A percentile compares a stretch with the other conserved stretches of the same genome.
These are phyloP conservation scores for Hypoxylon sp. DNA, from an alignment of 2,329 filamentous ascomycete genomes.

Conservation along the genomic window DNA sequence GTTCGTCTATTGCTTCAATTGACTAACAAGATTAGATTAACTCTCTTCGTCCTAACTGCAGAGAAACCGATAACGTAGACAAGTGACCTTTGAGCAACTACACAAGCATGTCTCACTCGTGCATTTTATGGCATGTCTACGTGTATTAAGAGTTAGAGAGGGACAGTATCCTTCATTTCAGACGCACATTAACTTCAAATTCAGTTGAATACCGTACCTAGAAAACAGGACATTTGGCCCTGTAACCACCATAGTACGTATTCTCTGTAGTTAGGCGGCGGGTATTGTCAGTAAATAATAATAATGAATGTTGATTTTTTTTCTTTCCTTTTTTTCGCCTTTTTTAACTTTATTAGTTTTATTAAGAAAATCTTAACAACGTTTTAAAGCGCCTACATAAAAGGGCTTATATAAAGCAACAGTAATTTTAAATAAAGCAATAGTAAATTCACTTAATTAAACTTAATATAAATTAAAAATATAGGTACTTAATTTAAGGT, in stretches of 20 bases:
- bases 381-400: conserved; percentile 31
- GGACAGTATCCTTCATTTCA: background rate
- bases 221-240: background rate
- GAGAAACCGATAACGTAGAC: conserved; percentile 21
- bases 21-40: conserved; percentile 28
- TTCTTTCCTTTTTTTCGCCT: background rate
- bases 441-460: too few species aligned
- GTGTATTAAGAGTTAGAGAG: conserved; percentile 4
- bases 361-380: background rate
- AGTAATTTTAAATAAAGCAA: too few species aligned
- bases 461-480: too few species aligned
- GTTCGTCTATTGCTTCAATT: conserved; percentile 13
- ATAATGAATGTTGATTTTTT: background rate
- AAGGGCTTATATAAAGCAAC: too few species aligned
- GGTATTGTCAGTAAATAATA: background rate
- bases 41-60: conserved; percentile 25
- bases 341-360: background rate
- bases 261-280: background rate
- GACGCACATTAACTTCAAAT: background rate
- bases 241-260: background rate
- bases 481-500: too few species aligned
- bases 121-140: conserved; percentile 25
- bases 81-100: conserved; percentile 1
- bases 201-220: background rate
- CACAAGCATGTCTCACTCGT: conserved; percentile 29